phyloP scores from a whole-genome alignment of 108 stramenopile genomes.

The Skeletonema potamos region DNA sequence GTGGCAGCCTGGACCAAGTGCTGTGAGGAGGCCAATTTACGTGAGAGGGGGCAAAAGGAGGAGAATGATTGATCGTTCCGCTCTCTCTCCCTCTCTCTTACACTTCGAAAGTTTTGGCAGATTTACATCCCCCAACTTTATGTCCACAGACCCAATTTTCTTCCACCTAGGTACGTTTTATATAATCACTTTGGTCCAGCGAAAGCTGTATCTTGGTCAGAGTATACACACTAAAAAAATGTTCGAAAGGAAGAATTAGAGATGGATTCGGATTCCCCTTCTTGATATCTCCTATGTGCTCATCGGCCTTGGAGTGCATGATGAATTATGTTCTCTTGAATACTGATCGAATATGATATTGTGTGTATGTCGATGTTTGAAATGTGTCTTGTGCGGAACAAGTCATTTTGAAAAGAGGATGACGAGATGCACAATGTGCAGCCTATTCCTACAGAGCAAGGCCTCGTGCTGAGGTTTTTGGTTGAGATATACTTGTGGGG shows the following conservation, averaged over 20 bases:
- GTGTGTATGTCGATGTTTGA: conserved; percentile 2
- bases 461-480: background rate
- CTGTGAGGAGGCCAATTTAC: conserved; percentile 39
- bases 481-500: background rate
- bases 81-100: no score
- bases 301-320: conserved; percentile 48
- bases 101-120: no score
- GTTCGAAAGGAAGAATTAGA: conserved; percentile 46
- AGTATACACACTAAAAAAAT: background rate
- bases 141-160: no score
- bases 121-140: no score
- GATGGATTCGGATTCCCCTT: conserved; percentile 64
- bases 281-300: conserved; percentile 47
- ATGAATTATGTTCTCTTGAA: conserved; percentile 31
- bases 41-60: background rate
- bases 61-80: background rate
- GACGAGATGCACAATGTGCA: conserved; percentile 43
- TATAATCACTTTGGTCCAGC: no score
- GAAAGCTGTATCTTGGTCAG: no score
- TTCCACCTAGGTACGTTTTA: no score
- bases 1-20: conserved; percentile 50
- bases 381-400: background rate
- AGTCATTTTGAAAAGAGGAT: conserved; percentile 22
- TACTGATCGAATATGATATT: conserved; percentile 39
- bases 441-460: conserved; percentile 24